Evolutionary conservation across 2,329 filamentous ascomycete genomes (phyloP).

Genomic region (Hypoxylon sp.): DNA sequence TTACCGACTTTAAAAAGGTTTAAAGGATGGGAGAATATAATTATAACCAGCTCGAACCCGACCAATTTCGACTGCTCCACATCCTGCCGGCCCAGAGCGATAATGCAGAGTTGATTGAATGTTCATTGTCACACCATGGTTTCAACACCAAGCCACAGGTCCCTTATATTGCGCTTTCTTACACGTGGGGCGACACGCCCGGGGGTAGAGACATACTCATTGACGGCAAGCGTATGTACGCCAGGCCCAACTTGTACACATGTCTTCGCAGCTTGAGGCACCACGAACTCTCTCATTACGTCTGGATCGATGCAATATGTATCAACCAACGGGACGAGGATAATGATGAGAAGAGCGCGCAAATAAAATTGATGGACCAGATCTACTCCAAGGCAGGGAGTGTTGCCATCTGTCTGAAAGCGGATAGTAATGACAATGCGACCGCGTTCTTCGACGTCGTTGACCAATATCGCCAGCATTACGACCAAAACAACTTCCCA

Average conservation of each 20-base stretch:
- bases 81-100: not conserved
- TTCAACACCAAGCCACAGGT: not conserved
- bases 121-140: constrained; percentile 1
- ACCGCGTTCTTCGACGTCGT: not conserved
- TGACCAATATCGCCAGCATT: not conserved
- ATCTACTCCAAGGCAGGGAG: not conserved
- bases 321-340: constrained; percentile 1
- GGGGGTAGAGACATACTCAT: not conserved
- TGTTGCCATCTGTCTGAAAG: not conserved
- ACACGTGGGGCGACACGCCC: not conserved
- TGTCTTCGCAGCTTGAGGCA: not conserved
- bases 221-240: not conserved
- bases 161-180: constrained; percentile 2
- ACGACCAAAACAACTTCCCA: not conserved
- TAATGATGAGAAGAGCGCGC: not conserved
- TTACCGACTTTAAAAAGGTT: not conserved
- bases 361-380: constrained; percentile 1
- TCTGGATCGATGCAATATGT: constrained; percentile 1
- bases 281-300: not conserved
- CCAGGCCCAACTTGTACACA: not conserved
- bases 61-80: not conserved
- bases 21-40: not conserved
- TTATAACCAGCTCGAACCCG: not conserved
- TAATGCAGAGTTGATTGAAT: not conserved
- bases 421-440: not conserved